Base-by-base conservation (phyloP, 1,139 yeast species). In the Suhomyces taliae region DNA sequence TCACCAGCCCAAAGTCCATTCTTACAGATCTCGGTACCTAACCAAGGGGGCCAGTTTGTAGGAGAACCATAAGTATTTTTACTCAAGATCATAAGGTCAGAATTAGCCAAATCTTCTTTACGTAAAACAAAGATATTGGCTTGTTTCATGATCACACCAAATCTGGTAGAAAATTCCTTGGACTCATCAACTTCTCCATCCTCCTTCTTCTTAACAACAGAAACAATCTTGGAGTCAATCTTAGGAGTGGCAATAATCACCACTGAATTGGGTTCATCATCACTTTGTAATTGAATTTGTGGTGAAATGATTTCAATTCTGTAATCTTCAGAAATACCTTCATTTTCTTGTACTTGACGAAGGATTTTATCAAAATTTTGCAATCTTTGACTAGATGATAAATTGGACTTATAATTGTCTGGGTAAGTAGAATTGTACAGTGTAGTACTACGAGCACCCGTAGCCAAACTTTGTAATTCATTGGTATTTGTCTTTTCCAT, bases 241-340 rank as follows among this genome's bases (percentile, higher is more conserved):
- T 56, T 50, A 2, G 80, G 81, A 0, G 79, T 66, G 0, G 79
- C 50, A 4, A 62, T 49, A 6, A 57, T 41, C n/a, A 90, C 77
- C 46, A 88, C 82, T 2, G 86, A 76, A 41, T 81, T 80, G 0
- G 83, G 81, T 40, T 81, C 80, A 44, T 80, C 80, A 34, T 84
- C 85, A 44, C 88, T 78, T 50, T 86, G 84, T 24, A 91, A 65
- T 61, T 91, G 96, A 43, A 93, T 81, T 61, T 93, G 98, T 0
- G 99, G 98, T 1, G 91, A 80, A 10, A 89, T 73, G 35, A 91
- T 75, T 49, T 88, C 88, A 40, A 91, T 74, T 52, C 84, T 64
- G 58, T 81, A 88, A 44, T 85, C 82, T 53, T 85, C 89, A 15
- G 76, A 76, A 6, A 82, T 70, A n/a, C 61, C 64, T 48, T 81